phyloP scores from a whole-genome alignment of 2,329 filamentous ascomycete genomes.

The Cladosporium cucumerinum region DNA sequence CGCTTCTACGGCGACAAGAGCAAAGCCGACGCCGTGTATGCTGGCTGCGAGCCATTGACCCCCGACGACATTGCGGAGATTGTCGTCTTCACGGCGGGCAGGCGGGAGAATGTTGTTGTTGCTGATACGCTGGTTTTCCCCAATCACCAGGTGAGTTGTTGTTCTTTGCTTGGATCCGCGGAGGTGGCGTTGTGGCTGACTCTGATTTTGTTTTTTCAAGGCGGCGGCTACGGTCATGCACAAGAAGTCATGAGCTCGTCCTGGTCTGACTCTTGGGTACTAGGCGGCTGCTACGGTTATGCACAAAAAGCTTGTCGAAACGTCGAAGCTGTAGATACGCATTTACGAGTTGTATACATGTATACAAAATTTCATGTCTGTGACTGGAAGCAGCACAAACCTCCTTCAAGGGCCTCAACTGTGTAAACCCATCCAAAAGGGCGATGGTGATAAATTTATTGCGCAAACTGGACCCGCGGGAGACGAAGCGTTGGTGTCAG shows the following conservation, averaged over 20 bases:
- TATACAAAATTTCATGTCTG: no score
- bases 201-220: constrained; percentile 22
- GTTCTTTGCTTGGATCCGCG: background rate
- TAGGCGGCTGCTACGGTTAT: constrained; percentile 22
- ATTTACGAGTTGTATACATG: background rate
- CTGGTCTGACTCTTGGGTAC: constrained; percentile 16
- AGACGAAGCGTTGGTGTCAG: no score
- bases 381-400: no score
- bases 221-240: constrained; percentile 47
- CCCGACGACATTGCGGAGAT: constrained; percentile 89
- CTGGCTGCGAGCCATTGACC: constrained; percentile 78
- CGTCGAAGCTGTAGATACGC: constrained; percentile 21
- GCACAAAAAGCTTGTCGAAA: constrained; percentile 20
- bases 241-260: constrained; percentile 33
- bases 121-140: constrained; percentile 86
- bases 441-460: no score
- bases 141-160: constrained; percentile 77
- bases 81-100: constrained; percentile 77
- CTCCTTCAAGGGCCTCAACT: no score
- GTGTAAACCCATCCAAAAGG: no score
- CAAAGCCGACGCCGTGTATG: constrained; percentile 88
- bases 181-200: constrained; percentile 18
- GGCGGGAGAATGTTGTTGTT: constrained; percentile 85
- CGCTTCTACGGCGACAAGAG: constrained; percentile 83
- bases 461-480: no score